phyloP scores from a whole-genome alignment of 148 eudicot species.

The Polygonum maritimum region DNA sequence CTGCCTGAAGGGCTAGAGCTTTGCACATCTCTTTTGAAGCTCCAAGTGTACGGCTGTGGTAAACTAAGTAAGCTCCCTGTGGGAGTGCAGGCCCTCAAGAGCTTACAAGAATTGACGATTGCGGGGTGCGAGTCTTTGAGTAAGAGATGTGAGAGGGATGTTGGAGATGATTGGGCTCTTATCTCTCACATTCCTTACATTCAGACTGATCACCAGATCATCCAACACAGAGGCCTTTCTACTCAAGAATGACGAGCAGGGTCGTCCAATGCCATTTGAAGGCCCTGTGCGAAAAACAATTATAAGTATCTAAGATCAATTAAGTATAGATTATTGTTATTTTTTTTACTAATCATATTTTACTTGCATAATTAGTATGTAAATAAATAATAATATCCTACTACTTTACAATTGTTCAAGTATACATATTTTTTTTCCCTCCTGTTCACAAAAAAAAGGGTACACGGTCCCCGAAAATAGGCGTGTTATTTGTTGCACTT shows the following conservation, averaged over 20 bases:
- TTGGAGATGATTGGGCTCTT: conserved; percentile 12
- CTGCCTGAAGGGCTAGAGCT: conserved; percentile 25
- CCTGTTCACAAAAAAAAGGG: too few species aligned
- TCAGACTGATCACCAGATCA: not conserved
- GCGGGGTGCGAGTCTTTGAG: conserved; percentile 13
- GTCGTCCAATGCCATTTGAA: too few species aligned
- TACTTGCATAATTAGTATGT: too few species aligned
- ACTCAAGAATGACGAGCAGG: not conserved
- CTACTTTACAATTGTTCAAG: too few species aligned
- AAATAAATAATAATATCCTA: too few species aligned
- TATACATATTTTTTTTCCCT: too few species aligned
- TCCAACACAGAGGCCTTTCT: not conserved
- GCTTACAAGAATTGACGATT: not conserved
- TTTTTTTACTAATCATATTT: too few species aligned
- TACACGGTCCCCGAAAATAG: too few species aligned
- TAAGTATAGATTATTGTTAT: too few species aligned
- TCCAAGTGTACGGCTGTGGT: not conserved
- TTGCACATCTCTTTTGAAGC: conserved; percentile 5
- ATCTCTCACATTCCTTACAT: conserved; percentile 8
- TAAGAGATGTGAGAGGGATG: not conserved
- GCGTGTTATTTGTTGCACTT: too few species aligned
- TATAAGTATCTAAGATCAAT: too few species aligned
- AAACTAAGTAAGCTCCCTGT: not conserved
- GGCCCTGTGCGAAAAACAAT: too few species aligned
- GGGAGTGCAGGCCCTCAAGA: not conserved